Base-by-base conservation (phyloP, 768 basidiomycete genomes). In the Candolleomyces efflorescens region DNA sequence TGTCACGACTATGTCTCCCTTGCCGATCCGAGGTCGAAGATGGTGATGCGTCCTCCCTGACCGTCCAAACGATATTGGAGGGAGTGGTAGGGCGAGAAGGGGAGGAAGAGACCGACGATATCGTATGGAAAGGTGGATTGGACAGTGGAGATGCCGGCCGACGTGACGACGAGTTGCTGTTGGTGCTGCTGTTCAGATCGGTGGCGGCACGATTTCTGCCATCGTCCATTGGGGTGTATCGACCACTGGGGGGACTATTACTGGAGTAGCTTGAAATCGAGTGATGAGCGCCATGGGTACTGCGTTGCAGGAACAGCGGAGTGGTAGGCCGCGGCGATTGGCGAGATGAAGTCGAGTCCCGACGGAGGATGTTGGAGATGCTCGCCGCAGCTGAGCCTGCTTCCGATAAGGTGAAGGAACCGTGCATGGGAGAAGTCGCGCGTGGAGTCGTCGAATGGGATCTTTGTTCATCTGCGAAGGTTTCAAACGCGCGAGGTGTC, bases 401-500 rank as follows among this genome's bases (percentile, higher is more conserved):
- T 50, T 52, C 39, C 59, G 59, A 39, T 68, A 72, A 52, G 73
- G 78, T 58, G 70, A 70, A 49, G n/a, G 59, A 55, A 15, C 60
- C 64, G 56, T 74, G 72, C 47, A 77, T 77, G 44, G 87, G 87
- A 0, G 87, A 86, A 17, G 84, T 85, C 17, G 91, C 90, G 55
- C 91, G 86, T 56, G 91, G 91, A 3, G 91, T 94, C 48, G 86
- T 85, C 0, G 87, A 89, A 58, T 83, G 86, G 9, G 84, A 84
- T 45, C 81, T 74, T 64, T 83, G 82, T 59, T 91, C 89, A 55
- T 92, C 90, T 7, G 55, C 26, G 22, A 54, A 53, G 26, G 78
- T 67, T 49, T 92, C 92, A 32, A 81, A 73, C 61, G 90, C 88
- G 56, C 84, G 86, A n/a, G 92, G 92, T 5, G 92, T 93, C 88